Percentiles rank a stretch among this genome's conserved stretches.
Evolutionary conservation across 164 flowering plant species (phyloP).

Genomic region (Dillenia turbinata): DNA sequence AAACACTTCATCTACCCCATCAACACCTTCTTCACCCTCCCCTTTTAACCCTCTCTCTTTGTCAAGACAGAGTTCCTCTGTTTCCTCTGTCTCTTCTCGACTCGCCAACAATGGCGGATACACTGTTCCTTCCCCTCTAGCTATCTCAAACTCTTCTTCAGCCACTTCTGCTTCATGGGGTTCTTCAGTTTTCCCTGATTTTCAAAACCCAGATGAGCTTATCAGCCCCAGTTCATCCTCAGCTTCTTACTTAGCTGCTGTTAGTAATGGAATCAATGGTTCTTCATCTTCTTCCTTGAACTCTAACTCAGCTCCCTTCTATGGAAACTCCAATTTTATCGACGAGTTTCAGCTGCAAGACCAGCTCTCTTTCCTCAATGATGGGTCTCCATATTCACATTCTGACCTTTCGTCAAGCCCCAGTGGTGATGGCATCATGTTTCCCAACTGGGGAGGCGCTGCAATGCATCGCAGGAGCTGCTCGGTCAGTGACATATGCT

Average conservation of each 20-base stretch:
- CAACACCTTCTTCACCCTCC: slow-evolving; percentile 44
- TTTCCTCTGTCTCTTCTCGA: slow-evolving; percentile 16
- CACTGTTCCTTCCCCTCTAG: slow-evolving; percentile 27
- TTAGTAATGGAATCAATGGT: slow-evolving; percentile 23
- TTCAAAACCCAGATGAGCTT: slow-evolving; percentile 31
- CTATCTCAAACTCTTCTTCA: slow-evolving; percentile 24
- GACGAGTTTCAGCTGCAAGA: slow-evolving; percentile 54
- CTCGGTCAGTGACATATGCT: slow-evolving; percentile 49
- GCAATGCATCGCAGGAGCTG: slow-evolving; percentile 55
- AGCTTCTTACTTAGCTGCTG: slow-evolving; percentile 31
- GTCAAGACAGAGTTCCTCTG: slow-evolving; percentile 29
- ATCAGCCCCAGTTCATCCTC: slow-evolving; percentile 35
- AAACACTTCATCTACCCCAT: slow-evolving; percentile 43
- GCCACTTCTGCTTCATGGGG: slow-evolving; percentile 34
- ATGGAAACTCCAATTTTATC: slow-evolving; percentile 14
- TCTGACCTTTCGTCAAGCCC: slow-evolving; percentile 33
- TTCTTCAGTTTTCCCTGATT: slow-evolving; percentile 24
- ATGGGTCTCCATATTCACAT: slow-evolving; percentile 25
- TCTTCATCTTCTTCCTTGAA: slow-evolving; percentile 14
- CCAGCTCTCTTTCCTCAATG: slow-evolving; percentile 51
- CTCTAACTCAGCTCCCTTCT: slow-evolving; percentile 6
- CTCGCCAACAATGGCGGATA: slow-evolving; percentile 9
- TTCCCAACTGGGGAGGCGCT: slow-evolving; percentile 19
- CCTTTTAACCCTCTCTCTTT: slow-evolving; percentile 30
- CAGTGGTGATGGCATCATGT: slow-evolving; percentile 32